Evolutionary conservation across 73 alveolate species (phyloP), one percentile per base, ranked within the genome.

Genomic region (Symbiodinium natans): DNA sequence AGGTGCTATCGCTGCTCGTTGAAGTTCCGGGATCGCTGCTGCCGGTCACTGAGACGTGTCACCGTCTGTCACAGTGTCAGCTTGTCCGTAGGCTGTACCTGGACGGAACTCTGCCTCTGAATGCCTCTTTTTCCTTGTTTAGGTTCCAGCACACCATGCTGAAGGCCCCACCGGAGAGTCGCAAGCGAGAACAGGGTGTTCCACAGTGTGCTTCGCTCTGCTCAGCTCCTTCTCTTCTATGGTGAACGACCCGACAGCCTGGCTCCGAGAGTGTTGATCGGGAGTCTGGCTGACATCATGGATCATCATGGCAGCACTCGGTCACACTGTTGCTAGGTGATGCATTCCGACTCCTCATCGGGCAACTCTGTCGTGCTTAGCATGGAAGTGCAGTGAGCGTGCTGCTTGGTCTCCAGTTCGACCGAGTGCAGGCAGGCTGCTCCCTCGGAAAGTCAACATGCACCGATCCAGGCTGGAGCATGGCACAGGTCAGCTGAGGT

Each of bases 1-100:
- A 88, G 95, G 95, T 88, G 27, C 46, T 88, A n/a, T 77, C 95
- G 71, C 39, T 88, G 95, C 71, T 88, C 86, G 74, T 88, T 39
- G 95, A 88, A 63, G 95, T 88, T 38, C 95, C 95, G 36, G 95
- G 95, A 25, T 63, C 95, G 2, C 33, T 88, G 73, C 33, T 88
- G 95, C 86, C 93, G 36, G 31, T 17, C 84, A 31, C 82, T 5
- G 82, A 41, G 36, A n/a, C n/a, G n/a, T 10, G 68, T 15, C n/a
- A 25, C 29, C n/a, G 42, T 5, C 40, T 11, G 40, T 27, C 41
- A 23, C 25, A 40, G 25, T n/a, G 43, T 39, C 43, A 25, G n/a
- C 13, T 23, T 3, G 34, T 21, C 43, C 36, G 34, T 41, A 1
- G 17, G 42, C 29, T 7, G 3, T 40, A 2, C 29, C 59, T 10